Evolutionary conservation across 768 basidiomycete species (phyloP).

Genomic region (Trametes cingulata): DNA sequence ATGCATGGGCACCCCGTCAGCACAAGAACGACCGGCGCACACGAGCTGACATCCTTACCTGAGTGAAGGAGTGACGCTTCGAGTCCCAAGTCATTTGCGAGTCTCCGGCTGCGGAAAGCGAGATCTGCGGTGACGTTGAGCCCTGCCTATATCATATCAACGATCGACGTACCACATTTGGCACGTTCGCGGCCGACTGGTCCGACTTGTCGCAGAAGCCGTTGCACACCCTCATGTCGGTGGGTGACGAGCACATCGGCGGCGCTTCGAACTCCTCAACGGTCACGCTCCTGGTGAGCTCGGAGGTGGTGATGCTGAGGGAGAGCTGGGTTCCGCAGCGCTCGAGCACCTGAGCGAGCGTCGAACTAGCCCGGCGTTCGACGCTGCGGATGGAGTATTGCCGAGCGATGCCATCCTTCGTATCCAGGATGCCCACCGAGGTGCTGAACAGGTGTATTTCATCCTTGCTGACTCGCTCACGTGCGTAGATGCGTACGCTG

Average conservation of each 20-base stretch:
- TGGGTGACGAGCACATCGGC: slow-evolving; percentile 21
- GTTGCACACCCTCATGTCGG: slow-evolving; percentile 14
- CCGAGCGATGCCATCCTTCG: slow-evolving; percentile 3
- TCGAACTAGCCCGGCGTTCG: slow-evolving; percentile 1
- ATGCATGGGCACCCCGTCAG: neutral
- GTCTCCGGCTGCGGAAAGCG: slow-evolving; percentile 27
- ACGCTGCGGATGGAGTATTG: slow-evolving; percentile 9
- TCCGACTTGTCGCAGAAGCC: slow-evolving; percentile 22
- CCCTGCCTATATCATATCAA: neutral
- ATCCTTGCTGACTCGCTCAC: slow-evolving; percentile 10
- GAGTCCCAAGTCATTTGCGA: slow-evolving; percentile 27
- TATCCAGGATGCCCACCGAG: slow-evolving; percentile 9
- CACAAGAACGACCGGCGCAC: neutral
- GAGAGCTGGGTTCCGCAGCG: neutral
- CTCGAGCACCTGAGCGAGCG: slow-evolving; percentile 9
- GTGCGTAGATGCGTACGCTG: slow-evolving; percentile 19
- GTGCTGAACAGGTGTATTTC: slow-evolving; percentile 9
- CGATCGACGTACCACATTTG: slow-evolving; percentile 7
- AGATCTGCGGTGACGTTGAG: neutral
- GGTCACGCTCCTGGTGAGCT: neutral
- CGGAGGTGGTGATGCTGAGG: neutral
- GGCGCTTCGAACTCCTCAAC: slow-evolving; percentile 2
- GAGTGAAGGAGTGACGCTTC: slow-evolving; percentile 23
- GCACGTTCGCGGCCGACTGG: neutral
- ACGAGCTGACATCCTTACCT: neutral